These are phyloP conservation scores for Mrakia hoshinonis DNA, from an alignment of 768 basidiomycete species.

Conservation along the genomic window DNA sequence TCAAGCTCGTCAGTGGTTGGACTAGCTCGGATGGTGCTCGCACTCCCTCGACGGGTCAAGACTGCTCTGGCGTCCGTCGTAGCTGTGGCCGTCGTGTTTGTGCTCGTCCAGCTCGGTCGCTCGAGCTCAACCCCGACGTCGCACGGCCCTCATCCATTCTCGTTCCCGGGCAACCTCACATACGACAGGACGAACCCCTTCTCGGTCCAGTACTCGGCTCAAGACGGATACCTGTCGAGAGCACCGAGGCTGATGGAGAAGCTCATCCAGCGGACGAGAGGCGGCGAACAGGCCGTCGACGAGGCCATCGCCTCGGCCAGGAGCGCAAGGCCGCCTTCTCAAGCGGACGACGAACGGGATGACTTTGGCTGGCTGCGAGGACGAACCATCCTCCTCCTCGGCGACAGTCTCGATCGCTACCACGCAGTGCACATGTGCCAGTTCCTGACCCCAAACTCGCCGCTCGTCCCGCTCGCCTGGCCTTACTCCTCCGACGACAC, in stretches of 20 bases:
- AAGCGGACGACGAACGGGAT: not conserved
- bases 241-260: not conserved
- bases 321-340: too few species aligned
- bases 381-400: not conserved
- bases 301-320: too few species aligned
- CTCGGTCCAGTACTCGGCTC: not conserved
- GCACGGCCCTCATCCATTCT: not conserved
- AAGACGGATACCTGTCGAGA: not conserved
- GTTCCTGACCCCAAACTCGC: not conserved
- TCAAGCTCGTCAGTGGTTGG: too few species aligned
- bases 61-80: not conserved
- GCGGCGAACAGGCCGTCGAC: not conserved
- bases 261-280: not conserved
- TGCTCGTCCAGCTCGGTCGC: not conserved
- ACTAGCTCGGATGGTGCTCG: too few species aligned
- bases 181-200: not conserved
- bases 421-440: constrained; percentile 9
- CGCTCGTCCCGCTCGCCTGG: constrained; percentile 14
- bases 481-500: constrained; percentile 3
- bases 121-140: not conserved
- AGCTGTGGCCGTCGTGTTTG: not conserved
- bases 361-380: constrained; percentile 1
- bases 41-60: not conserved
- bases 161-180: not conserved
- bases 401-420: not conserved